A percentile compares a stretch with the other conserved stretches of the same genome.
These are phyloP conservation scores for Agaricus subrufescens DNA, from an alignment of 768 basidiomycete species.

Conservation along the genomic window DNA sequence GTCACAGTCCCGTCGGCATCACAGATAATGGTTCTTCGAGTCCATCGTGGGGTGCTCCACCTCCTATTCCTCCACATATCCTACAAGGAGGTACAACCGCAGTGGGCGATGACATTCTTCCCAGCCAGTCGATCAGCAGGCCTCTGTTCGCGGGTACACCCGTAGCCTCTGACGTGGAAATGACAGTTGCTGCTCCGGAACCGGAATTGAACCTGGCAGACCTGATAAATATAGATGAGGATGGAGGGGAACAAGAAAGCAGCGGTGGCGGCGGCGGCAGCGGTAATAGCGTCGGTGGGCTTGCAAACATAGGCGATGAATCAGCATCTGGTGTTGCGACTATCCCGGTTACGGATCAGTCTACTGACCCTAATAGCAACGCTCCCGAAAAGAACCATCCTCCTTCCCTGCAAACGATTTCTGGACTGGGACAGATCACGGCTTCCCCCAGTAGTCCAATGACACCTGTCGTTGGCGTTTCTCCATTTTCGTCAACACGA, in stretches of 20 bases:
- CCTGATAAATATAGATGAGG: constrained; percentile 75
- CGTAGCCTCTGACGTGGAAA: constrained; percentile 31
- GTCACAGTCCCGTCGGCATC: constrained; percentile 27
- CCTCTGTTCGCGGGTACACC: constrained; percentile 22
- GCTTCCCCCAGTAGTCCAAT: constrained; percentile 18
- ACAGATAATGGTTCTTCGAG: constrained; percentile 13
- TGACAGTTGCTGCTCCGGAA: constrained; percentile 28
- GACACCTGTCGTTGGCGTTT: constrained; percentile 32
- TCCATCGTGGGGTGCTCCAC: constrained; percentile 55
- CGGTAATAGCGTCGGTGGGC: not conserved
- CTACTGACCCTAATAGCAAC: not conserved
- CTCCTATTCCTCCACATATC: constrained; percentile 49
- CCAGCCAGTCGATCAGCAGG: constrained; percentile 15
- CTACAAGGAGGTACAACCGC: constrained; percentile 19
- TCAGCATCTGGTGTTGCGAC: constrained; percentile 10
- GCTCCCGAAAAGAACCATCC: not conserved
- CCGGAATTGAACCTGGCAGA: constrained; percentile 71
- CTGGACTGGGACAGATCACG: constrained; percentile 13
- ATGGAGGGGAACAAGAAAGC: constrained; percentile 33
- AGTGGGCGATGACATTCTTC: constrained; percentile 11
- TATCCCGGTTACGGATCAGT: constrained; percentile 4
- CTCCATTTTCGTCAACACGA: constrained; percentile 43
- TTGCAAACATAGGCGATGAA: constrained; percentile 9
- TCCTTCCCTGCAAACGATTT: constrained; percentile 3
- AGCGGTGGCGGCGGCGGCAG: not conserved